Conservation (phyloP, 2,329 filamentous ascomycete genomes). For the Fusarium sp. region DNA sequence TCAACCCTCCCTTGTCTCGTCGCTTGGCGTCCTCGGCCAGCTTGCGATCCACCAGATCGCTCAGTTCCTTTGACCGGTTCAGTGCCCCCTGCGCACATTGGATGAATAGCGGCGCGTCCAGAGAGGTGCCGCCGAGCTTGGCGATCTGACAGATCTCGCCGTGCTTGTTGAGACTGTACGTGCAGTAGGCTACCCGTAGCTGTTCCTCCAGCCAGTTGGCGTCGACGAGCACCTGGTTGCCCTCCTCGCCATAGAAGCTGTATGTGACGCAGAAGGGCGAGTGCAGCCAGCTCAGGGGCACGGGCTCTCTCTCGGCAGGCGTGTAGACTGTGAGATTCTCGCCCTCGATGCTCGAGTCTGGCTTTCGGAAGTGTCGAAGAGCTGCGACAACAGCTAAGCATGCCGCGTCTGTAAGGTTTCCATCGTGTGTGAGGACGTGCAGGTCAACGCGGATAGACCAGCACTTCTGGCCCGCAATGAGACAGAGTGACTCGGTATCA, state of each 20-base stretch:
- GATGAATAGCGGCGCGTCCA: slow-evolving; percentile 83
- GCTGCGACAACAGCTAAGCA: slow-evolving; percentile 91
- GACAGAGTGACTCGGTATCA: slow-evolving; percentile 95
- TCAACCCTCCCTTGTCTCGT: slow-evolving; percentile 81
- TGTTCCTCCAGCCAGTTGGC: slow-evolving; percentile 81
- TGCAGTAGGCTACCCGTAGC: slow-evolving; percentile 77
- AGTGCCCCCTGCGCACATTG: slow-evolving; percentile 80
- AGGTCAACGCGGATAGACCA: slow-evolving; percentile 93
- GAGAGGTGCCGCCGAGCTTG: slow-evolving; percentile 86
- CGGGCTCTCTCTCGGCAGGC: slow-evolving; percentile 86
- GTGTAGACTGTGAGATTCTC: slow-evolving; percentile 88
- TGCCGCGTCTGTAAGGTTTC: slow-evolving; percentile 86
- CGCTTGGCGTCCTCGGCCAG: slow-evolving; percentile 82
- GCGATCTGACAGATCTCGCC: slow-evolving; percentile 92
- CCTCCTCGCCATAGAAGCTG: slow-evolving; percentile 81
- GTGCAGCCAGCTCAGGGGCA: slow-evolving; percentile 90
- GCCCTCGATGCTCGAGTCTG: slow-evolving; percentile 88
- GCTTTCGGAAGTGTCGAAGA: slow-evolving; percentile 89
- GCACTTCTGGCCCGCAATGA: slow-evolving; percentile 89
- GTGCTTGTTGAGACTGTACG: slow-evolving; percentile 87
- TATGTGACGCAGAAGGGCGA: slow-evolving; percentile 93
- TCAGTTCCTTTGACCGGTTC: slow-evolving; percentile 84
- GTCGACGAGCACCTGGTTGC: slow-evolving; percentile 76
- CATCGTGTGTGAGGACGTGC: slow-evolving; percentile 91
- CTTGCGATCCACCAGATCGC: slow-evolving; percentile 76